Percentiles rank a stretch among this genome's conserved stretches.
phyloP scores from a whole-genome alignment of 345 rosid species.

The Populus euphratica region DNA sequence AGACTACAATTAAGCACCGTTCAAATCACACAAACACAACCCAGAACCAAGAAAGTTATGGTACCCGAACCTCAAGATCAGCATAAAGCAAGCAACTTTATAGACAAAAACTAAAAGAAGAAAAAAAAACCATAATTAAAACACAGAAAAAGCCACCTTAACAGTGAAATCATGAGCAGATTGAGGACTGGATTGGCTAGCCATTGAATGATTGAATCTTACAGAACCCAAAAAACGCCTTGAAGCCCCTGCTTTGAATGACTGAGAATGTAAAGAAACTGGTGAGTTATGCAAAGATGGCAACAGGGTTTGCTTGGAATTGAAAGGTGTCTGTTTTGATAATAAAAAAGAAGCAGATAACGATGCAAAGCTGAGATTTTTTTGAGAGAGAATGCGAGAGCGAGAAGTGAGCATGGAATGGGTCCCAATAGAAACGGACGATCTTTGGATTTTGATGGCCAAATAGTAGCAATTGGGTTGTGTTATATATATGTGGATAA shows the following conservation, averaged over 20 bases:
- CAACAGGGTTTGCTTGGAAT: constrained; percentile 23
- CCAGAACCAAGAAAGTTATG: background rate
- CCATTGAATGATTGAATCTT: constrained; percentile 58
- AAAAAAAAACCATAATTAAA: background rate
- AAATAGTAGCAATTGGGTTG: background rate
- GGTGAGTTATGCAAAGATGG: constrained; percentile 12
- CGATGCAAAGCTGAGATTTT: background rate
- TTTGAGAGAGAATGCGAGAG: background rate
- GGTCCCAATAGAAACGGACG: background rate
- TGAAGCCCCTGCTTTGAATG: constrained; percentile 21
- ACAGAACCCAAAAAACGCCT: constrained; percentile 20
- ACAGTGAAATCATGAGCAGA: constrained; percentile 79
- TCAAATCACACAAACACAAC: background rate
- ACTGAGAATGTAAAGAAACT: constrained; percentile 19
- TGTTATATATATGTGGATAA: background rate
- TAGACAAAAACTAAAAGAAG: background rate
- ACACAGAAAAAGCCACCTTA: constrained; percentile 41
- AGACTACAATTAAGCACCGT: background rate
- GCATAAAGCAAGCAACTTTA: background rate
- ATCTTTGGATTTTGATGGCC: too few relatives aligned
- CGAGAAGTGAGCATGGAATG: constrained; percentile 33
- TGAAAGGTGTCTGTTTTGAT: constrained; percentile 11
- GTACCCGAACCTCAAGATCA: background rate
- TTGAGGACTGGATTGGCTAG: constrained; percentile 45
- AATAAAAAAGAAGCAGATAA: constrained; percentile 24